Base-by-base conservation (phyloP, 306 rosid species). In the Heteromeles arbutifolia region DNA sequence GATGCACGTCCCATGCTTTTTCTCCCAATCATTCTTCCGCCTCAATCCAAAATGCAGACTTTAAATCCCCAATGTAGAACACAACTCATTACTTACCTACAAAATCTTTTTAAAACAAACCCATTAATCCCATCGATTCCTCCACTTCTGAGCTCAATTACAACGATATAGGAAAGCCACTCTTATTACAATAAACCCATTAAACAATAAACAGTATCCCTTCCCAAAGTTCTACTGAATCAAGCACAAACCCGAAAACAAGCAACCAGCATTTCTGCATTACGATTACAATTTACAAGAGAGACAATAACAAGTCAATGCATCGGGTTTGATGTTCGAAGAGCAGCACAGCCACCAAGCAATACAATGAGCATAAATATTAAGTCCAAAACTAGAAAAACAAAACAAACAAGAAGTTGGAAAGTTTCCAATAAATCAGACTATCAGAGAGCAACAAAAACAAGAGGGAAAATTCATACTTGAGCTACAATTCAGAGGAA, bases 1-100 rank as follows among this genome's bases (percentile, higher is more conserved):
- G 86, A 87, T 14, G 59, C 85, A 73, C 96, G 87, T 37, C 97
- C 92, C 86, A 87, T 80, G 79, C 31, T 70, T 72, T 87, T 91
- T 79, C 90, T 89, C 86, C 88, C 88, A 71, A 79, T 81, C 97
- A 93, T 93, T 78, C 64, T 80, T 18, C 11, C 53, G 39, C 29
- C 65, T 65, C 78, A 74, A 50, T 15, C 52, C 43, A 18, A 43
- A 68, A 41, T 15, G 44, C 53, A 66, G 77, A 77, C 12, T 56
- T 21, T 29, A 72, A 84, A 76, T 74, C 79, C 44, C 70, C 56
- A 66, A 76, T 79, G 54, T 59, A 73, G 58, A 78, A 85, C 66
- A 26, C 77, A 74, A 63, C 66, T 37, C 76, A 72, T 67, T 74
- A 81, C 44, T 72, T 68, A 61, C 57, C 67, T 53, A 65, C 77